Conservation (phyloP, 768 basidiomycete genomes). For the Rossbeevera mucosa region DNA sequence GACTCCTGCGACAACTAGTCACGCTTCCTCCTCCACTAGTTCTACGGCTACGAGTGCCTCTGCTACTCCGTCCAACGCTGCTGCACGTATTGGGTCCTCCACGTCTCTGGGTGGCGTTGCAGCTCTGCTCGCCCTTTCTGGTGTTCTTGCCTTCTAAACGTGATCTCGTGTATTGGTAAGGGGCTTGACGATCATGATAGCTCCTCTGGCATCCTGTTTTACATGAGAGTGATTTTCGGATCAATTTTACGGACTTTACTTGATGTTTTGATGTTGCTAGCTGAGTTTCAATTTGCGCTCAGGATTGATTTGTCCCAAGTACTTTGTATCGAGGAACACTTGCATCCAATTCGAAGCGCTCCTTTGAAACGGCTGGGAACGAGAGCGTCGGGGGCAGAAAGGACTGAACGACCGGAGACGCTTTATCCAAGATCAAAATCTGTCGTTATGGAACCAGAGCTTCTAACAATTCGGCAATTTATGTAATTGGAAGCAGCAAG, state of each 20-base stretch:
- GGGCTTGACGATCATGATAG: conserved; percentile 6
- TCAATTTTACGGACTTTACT: neutral
- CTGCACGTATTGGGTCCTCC: conserved; percentile 18
- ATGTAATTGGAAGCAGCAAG: neutral
- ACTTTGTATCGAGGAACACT: too few relatives aligned
- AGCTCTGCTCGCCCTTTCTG: conserved; percentile 18
- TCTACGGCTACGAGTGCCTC: neutral
- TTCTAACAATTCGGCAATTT: neutral
- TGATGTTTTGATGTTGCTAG: neutral
- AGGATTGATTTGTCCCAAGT: too few relatives aligned
- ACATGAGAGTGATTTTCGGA: conserved; percentile 1
- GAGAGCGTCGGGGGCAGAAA: neutral
- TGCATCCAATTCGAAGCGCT: neutral
- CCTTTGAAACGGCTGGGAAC: neutral
- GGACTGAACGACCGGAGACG: neutral
- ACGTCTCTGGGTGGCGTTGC: conserved; percentile 18
- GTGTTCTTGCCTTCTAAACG: conserved; percentile 17
- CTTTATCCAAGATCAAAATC: neutral
- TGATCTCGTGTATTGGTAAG: neutral
- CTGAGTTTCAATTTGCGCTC: neutral
- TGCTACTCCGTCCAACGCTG: conserved; percentile 19
- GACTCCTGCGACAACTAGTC: neutral
- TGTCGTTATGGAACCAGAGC: neutral
- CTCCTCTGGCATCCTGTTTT: conserved; percentile 1
- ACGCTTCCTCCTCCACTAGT: neutral